Conservation (phyloP, 257 asterid species). For the Anisodus acutangulus region DNA sequence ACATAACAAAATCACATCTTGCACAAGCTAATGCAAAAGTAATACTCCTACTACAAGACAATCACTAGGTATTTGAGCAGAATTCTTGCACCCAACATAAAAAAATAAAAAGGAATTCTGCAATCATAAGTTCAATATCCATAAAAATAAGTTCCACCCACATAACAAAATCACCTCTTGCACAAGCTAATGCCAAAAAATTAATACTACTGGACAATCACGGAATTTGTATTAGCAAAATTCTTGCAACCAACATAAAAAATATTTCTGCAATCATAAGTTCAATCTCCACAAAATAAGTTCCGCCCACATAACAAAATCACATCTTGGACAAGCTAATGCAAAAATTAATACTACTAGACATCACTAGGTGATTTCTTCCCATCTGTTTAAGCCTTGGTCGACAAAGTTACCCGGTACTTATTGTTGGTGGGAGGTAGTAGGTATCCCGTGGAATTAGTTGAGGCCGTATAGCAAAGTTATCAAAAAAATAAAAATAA, state of each 20-base stretch:
- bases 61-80: not conserved
- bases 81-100: conserved; percentile 60
- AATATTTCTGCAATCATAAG: conserved; percentile 42
- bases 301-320: conserved; percentile 28
- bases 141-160: conserved; percentile 23
- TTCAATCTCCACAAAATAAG: conserved; percentile 25
- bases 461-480: too few relatives aligned
- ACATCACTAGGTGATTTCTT: too few relatives aligned
- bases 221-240: not conserved
- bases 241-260: conserved; percentile 58
- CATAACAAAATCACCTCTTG: conserved; percentile 24
- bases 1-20: conserved; percentile 26
- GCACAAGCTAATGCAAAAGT: conserved; percentile 1
- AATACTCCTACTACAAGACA: not conserved
- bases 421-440: too few relatives aligned
- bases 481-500: too few relatives aligned
- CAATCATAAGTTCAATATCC: conserved; percentile 15
- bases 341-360: not conserved
- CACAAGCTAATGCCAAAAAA: conserved; percentile 4
- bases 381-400: too few relatives aligned
- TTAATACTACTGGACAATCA: not conserved
- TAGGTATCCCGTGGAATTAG: too few relatives aligned
- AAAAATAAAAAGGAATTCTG: too few relatives aligned
- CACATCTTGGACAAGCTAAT: not conserved
- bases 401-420: too few relatives aligned